Evolutionary conservation across 108 stramenopile species (phyloP), one percentile per base, ranked within the genome.

Genomic region (Cylindrotheca fusiformis): DNA sequence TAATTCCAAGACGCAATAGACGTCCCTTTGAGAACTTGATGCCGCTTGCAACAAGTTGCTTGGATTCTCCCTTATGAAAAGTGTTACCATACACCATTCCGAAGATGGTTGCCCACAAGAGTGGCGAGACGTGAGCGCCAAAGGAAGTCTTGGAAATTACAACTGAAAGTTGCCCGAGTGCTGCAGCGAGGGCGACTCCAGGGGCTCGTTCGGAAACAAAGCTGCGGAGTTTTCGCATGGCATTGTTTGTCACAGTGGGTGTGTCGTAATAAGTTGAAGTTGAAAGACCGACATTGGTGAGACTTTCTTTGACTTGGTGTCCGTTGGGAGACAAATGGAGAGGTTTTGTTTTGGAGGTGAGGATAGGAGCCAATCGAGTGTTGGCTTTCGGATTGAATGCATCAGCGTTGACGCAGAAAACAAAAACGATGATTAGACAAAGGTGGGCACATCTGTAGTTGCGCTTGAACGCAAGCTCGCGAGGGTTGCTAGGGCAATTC

Each of bases 1-100:
- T 63, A 22, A 63, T 63, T 0, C 63, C 63, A 3, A 63, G 48
- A 23, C 63, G 63, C 30, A 63, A 33, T 8, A 63, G 32, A n/a
- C 63, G 63, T 14, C 51, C 63, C 63, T 63, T 63, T 50, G 63
- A 44, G 30, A 63, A 63, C 32, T 63, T 63, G 32, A 63, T 63
- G 4, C 63, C 63, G 6, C 30, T 52, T 0, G 44, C 50, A 30
- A 63, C 32, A 2, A 51, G 41, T 22, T 36, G 48, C 29, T 52
- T 52, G 31, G 63, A 50, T 12, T 63, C 52, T 18, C 25, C 25
- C 23, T 20, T 44, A 21, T 63, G 63, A 32, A 63, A 52, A 24
- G 36, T 18, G 36, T 63, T 63, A 0, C 63, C 63, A 48, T 63
- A 63, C 27, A 49, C 52, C 52, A 52, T 63, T 4, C 63, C 63